phyloP scores from a whole-genome alignment of 768 basidiomycete genomes.

The Termitomyces bulborhizus region DNA sequence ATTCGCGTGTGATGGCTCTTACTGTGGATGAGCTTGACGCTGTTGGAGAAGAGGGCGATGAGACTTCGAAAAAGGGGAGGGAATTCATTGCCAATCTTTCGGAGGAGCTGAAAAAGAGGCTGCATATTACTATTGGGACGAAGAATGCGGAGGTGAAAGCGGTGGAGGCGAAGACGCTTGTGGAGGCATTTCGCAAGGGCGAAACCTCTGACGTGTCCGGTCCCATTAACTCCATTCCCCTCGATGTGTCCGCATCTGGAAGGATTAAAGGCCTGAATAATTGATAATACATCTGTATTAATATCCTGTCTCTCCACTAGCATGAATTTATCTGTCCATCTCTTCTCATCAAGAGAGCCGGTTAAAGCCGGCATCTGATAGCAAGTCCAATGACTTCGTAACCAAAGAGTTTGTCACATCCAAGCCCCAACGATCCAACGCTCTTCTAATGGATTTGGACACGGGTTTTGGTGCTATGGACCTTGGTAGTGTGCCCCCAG shows the following conservation, averaged over 20 bases:
- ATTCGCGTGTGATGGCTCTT: slow-evolving; percentile 75
- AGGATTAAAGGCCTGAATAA: slow-evolving; percentile 15
- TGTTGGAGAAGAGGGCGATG: slow-evolving; percentile 18
- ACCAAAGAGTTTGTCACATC: too few relatives aligned
- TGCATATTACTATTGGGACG: slow-evolving; percentile 92
- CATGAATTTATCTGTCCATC: too few relatives aligned
- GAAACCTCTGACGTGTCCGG: slow-evolving; percentile 12
- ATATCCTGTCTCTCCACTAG: too few relatives aligned
- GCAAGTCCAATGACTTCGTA: background rate
- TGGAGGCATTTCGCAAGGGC: slow-evolving; percentile 46
- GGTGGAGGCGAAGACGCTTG: slow-evolving; percentile 66
- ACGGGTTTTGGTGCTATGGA: background rate
- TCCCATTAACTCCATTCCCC: slow-evolving; percentile 5
- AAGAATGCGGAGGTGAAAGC: slow-evolving; percentile 39
- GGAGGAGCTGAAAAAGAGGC: slow-evolving; percentile 35
- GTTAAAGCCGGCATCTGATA: background rate
- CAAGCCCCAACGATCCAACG: background rate
- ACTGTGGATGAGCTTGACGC: slow-evolving; percentile 55
- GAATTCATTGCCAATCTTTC: slow-evolving; percentile 45
- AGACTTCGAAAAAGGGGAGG: slow-evolving; percentile 19
- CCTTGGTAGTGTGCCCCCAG: background rate
- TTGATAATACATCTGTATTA: background rate
- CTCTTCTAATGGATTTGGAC: slow-evolving; percentile 9
- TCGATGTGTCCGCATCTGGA: slow-evolving; percentile 13
- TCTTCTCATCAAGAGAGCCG: too few relatives aligned